Base-by-base conservation (phyloP, 176 grass and related monocot genomes). In the Ananas comosus region DNA sequence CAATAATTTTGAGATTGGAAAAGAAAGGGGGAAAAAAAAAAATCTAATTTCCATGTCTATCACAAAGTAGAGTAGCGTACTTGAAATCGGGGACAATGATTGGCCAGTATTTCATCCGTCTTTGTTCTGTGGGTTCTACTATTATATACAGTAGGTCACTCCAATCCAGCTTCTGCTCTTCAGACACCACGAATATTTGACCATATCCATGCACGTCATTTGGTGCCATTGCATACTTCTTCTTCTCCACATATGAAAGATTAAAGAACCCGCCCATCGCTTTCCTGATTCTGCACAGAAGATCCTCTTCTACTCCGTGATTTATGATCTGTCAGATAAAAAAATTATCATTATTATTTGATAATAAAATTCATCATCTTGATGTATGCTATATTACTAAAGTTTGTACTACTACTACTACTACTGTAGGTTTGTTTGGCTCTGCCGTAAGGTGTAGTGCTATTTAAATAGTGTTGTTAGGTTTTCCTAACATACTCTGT, bases 101-200 rank as follows among this genome's bases (percentile, higher is more conserved):
- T 6, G 91, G 87, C 83, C 91, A 95, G 54, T 83, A 80, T 1
- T 56, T 65, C 48, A 79, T 2, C 14, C 22, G 61, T 80, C 89
- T 81, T 7, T 25, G n/a, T 3, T 86, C 21, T 13, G 69, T 3
- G 16, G 83, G 76, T 16, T 49, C 42, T 12, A 80, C 65, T n/a
- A 57, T 22, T 47, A 89, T 66, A 52, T 28, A 80, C 24, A 86
- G 64, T 10, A 83, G 66, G 73, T 85, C 88, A 2, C 64, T 78
- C 86, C 90, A 94, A 50, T 89, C 90, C 67, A 94, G 33, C 51
- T 94, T 94, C 74, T 85, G 85, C 16, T 92, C 82, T 16, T 92
- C 33, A 9, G 89, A 88, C 23, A 75, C 81, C 5, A 92, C 82
- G 18, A 86, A 92, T 49, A 75, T 59, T 54, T 86, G 89, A 14